Conservation (phyloP, 1,139 yeast species). For the Suhomyces terraborum region DNA sequence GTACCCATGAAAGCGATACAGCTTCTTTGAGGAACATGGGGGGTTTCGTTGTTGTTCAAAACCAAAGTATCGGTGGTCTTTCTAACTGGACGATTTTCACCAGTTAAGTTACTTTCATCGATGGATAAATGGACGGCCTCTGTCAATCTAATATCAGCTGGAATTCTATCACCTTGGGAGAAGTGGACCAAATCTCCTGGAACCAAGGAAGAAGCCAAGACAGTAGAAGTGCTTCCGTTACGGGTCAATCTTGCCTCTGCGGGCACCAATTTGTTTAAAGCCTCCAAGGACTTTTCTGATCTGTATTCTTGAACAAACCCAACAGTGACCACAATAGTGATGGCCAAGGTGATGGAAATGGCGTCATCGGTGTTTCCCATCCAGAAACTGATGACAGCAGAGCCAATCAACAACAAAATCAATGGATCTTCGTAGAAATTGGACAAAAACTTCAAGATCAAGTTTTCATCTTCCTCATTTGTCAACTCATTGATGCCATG, state of each 20-base stretch:
- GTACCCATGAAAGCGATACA: conserved; percentile 96
- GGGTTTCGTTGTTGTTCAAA: conserved; percentile 22
- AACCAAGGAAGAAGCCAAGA: conserved; percentile 80
- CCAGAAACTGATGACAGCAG: conserved; percentile 78
- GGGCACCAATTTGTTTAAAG: conserved; percentile 87
- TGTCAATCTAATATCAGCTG: conserved; percentile 85
- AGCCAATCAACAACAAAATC: conserved; percentile 81
- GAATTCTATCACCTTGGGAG: conserved; percentile 89
- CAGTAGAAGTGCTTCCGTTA: conserved; percentile 72
- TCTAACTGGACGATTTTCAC: conserved; percentile 85
- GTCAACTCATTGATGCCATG: conserved; percentile 79
- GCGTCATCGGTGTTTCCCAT: conserved; percentile 97
- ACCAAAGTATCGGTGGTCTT: conserved; percentile 49
- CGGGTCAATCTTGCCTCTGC: conserved; percentile 90
- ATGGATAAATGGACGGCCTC: conserved; percentile 76
- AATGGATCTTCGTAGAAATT: conserved; percentile 89
- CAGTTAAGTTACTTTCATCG: conserved; percentile 92
- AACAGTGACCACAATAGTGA: conserved; percentile 86
- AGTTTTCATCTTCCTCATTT: conserved; percentile 73
- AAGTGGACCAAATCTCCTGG: conserved; percentile 94
- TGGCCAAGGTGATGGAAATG: conserved; percentile 82
- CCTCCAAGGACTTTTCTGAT: conserved; percentile 90
- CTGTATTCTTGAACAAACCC: conserved; percentile 97
- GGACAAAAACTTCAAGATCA: conserved; percentile 66
- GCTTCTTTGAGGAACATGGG: conserved; percentile 65